Evolutionary conservation across 2,329 filamentous ascomycete species (phyloP).

Genomic region (Fusarium caatingaense): DNA sequence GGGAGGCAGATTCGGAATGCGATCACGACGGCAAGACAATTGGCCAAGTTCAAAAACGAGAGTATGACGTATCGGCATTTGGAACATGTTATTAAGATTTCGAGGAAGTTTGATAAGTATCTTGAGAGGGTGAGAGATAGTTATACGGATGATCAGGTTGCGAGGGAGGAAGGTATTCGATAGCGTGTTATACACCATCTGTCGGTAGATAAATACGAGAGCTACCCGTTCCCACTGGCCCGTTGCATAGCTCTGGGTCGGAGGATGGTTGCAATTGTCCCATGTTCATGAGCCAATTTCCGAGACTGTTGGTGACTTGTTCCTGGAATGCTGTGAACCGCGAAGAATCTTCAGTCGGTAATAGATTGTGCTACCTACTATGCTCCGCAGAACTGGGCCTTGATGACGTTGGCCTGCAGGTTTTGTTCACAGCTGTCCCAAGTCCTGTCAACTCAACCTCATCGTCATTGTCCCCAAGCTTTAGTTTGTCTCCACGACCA

Average conservation of each 20-base stretch:
- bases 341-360: too few relatives aligned
- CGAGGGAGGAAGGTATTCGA: not conserved
- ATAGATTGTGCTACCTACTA: not conserved
- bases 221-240: fast-evolving
- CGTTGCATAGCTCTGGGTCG: too few relatives aligned
- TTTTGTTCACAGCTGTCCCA: not conserved
- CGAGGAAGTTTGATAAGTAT: constrained; percentile 16
- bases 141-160: not conserved
- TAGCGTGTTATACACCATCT: too few relatives aligned
- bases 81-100: constrained; percentile 12
- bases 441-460: constrained; percentile 9
- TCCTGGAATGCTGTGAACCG: too few relatives aligned
- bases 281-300: too few relatives aligned
- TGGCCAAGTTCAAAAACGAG: constrained; percentile 25
- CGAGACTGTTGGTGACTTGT: too few relatives aligned
- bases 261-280: too few relatives aligned
- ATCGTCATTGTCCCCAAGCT: constrained; percentile 11
- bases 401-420: not conserved
- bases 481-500: not conserved
- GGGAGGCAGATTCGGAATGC: constrained; percentile 57
- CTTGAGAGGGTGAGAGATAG: constrained; percentile 3
- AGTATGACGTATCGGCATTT: constrained; percentile 9
- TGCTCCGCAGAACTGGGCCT: not conserved
- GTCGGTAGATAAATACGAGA: too few relatives aligned
- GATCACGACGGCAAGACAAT: constrained; percentile 46